Base-by-base conservation (phyloP, 768 basidiomycete species). In the Psilocybe cyanescens region DNA sequence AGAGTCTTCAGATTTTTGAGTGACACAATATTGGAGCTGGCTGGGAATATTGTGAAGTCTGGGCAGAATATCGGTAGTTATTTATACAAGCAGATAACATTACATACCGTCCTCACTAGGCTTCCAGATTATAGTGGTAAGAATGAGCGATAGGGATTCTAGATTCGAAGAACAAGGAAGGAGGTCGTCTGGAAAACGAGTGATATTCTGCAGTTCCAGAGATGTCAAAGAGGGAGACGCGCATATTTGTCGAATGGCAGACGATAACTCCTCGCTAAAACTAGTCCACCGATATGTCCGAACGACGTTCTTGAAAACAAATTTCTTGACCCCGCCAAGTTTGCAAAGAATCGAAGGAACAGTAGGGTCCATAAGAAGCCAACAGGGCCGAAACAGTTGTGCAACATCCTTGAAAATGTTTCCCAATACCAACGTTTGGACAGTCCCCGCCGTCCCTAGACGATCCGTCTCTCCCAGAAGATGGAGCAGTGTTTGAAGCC, bases 341-440 rank as follows among this genome's bases (percentile, higher is more conserved):
- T 19, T 53, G 8, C n/a, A 16, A 17, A 53, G 33, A 53, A 53
- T 53, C 7, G 51, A 53, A 2, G 51, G 51, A 35, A 53, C 8
- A 3, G 51, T 53, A 31, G 51, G 51, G 16, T 53, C 51, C 31
- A 53, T 53, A 3, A 53, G 19, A 5, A 53, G 51, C 31, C 51
- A 53, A 33, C 51, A 53, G 4, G 51, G 51, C 16, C 51, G 51
- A 14, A 53, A 53, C 16, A 53, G 33, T 14, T 53, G 51, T 8
- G 51, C 33, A 24, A 53, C 51, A 35, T 53, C 51, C 19, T 53
- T 53, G 51, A 53, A 53, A 5, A 53, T 53, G 31, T 53, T 53
- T 4, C 51, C 51, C 51, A 53, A 53, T n/a, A 53, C 51, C 51
- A 53, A 37, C 29, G 51, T 53, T 35, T 53, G 51, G 7, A 53